Evolutionary conservation across 805 yeast species (phyloP), one percentile per base, ranked within the genome.

Genomic region (Kodamaea fukazawae): DNA sequence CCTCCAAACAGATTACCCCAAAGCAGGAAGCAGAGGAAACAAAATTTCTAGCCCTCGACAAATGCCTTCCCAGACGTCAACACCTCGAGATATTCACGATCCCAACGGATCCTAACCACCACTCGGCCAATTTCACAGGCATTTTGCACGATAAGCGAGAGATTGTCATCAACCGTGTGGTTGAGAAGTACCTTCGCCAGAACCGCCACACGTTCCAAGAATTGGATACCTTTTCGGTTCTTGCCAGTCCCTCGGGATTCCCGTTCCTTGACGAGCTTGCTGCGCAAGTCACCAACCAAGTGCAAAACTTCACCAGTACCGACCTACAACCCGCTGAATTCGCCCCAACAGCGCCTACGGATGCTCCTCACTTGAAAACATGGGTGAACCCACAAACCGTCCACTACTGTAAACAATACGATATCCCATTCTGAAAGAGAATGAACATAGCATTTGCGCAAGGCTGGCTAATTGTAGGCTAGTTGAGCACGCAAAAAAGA

Each of bases 11-110:
- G n/a, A n/a, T n/a, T n/a, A n/a, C n/a, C n/a, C 13, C 25, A 48
- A 25, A 49, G 44, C 16, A 30, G 8, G 23, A 20, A 20, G 17
- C 12, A 17, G 13, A 26, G 10, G 32, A 29, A 3, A 78, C 83
- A 2, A 52, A 60, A 10, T 91, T 89, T 51, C 59, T 86, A 22
- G 93, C 98, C 0, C 67, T 91, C 18, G 97, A 90, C 56, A 91
- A 91, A 58, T 87, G 95, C 50, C 64, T 85, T 1, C 87, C 88
- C 1, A 62, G 71, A 12, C 65, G 95, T 15, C 53, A 65, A 16
- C 86, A 73, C 53, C 46, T 88, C 7, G 83, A 82, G 42, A 50
- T 75, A 3, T 16, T 79, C 11, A 67, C 71, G 1, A 60, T 84
- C 2, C 32, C 29, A 23, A 27, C 31, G 16, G 39, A 48, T 25